These are phyloP conservation scores for Xylaria digitata DNA, from an alignment of 2,329 filamentous ascomycete genomes.

Conservation along the genomic window DNA sequence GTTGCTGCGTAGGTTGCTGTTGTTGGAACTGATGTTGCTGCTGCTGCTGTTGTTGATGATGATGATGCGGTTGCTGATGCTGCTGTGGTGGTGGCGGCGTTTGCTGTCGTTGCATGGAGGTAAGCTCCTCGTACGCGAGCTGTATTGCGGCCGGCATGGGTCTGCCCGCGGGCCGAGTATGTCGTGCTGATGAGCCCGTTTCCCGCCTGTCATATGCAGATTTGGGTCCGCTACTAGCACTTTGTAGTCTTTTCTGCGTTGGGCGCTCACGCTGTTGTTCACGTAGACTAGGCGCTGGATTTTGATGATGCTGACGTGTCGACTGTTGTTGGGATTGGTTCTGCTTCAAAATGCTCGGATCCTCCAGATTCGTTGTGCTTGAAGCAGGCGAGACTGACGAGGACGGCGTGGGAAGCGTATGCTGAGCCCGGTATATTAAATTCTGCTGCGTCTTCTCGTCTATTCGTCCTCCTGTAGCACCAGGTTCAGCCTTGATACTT, in stretches of 20 bases:
- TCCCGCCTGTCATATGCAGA: constrained; percentile 35
- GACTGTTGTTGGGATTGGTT: constrained; percentile 29
- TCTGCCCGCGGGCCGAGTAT: constrained; percentile 22
- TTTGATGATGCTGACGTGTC: constrained; percentile 26
- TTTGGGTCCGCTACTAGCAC: constrained; percentile 29
- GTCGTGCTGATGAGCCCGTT: constrained; percentile 23
- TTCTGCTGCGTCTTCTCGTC: constrained; percentile 33
- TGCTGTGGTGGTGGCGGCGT: constrained; percentile 26
- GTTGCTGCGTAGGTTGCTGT: constrained; percentile 24
- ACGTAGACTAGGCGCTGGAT: constrained; percentile 18
- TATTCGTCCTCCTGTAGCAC: constrained; percentile 19
- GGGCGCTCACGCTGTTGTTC: constrained; percentile 37
- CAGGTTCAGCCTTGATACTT: constrained; percentile 23
- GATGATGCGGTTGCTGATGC: constrained; percentile 27
- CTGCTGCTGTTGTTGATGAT: constrained; percentile 2
- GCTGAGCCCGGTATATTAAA: constrained; percentile 32
- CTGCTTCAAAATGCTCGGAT: constrained; percentile 15
- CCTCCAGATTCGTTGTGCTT: constrained; percentile 28
- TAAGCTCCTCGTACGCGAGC: constrained; percentile 38
- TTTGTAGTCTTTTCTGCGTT: constrained; percentile 38
- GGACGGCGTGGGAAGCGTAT: constrained; percentile 31
- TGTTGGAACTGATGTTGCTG: constrained; percentile 24
- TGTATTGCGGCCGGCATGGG: constrained; percentile 36
- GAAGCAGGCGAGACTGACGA: constrained; percentile 35
- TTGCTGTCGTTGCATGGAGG: constrained; percentile 31